A percentile compares a stretch with the other conserved stretches of the same genome.
Conservation (phyloP, 1,139 yeast genomes). For the Arxiozyma telluris region DNA sequence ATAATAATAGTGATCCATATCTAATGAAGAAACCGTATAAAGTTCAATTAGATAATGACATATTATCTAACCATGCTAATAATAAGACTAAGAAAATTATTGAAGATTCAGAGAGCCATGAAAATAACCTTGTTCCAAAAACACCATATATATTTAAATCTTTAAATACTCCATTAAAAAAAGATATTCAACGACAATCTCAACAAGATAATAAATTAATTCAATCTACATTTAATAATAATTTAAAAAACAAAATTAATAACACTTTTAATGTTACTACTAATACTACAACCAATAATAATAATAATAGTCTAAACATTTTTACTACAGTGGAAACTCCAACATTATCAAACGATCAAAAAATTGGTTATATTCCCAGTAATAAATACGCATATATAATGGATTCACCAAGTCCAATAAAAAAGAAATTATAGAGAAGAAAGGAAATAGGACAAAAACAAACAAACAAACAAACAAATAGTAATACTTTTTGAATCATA, state of each 20-base stretch:
- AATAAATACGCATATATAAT: conserved; percentile 37
- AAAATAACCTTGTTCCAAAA: conserved; percentile 19
- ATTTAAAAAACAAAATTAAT: conserved; percentile 16
- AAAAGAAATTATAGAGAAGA: conserved; percentile 12
- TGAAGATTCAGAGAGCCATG: neutral
- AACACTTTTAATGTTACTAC: neutral
- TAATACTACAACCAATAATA: conserved; percentile 5
- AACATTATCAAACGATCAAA: neutral
- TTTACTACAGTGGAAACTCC: neutral
- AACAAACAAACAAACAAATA: too few species aligned
- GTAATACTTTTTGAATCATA: neutral
- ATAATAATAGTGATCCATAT: neutral
- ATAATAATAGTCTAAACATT: too few species aligned
- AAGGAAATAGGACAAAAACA: neutral
- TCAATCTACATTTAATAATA: neutral
- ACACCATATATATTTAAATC: conserved; percentile 29
- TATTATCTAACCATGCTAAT: conserved; percentile 14
- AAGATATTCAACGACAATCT: neutral
- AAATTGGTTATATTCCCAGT: conserved; percentile 34
- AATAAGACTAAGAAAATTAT: conserved; percentile 11
- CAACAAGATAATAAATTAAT: neutral
- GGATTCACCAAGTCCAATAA: conserved; percentile 35
- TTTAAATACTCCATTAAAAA: conserved; percentile 22
- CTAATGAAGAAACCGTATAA: neutral
- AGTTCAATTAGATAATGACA: neutral